Percentiles rank a stretch among this genome's conserved stretches.
Conservation (phyloP, 257 asterid species). For the Solanum lycopersicoides region DNA sequence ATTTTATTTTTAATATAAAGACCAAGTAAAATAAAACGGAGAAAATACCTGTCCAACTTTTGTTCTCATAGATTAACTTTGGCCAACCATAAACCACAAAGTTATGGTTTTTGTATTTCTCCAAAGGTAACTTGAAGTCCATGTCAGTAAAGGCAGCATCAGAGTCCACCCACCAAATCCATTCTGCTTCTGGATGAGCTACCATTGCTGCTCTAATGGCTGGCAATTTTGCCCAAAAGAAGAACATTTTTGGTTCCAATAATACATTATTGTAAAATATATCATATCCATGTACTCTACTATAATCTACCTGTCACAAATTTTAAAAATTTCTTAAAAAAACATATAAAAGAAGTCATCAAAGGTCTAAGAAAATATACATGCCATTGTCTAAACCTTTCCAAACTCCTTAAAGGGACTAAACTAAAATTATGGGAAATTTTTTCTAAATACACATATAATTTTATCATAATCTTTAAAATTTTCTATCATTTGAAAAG, state of each 20-base stretch:
- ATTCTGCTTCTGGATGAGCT: conserved; percentile 21
- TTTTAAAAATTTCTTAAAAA: background rate
- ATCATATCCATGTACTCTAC: conserved; percentile 18
- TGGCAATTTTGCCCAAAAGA: conserved; percentile 16
- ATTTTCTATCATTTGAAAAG: too few species aligned
- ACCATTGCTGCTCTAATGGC: conserved; percentile 8
- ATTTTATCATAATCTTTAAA: too few species aligned
- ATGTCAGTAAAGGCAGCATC: conserved; percentile 18
- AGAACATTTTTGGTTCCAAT: conserved; percentile 3
- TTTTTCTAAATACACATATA: too few species aligned
- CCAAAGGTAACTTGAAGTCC: conserved; percentile 8
- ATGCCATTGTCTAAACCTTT: too few species aligned
- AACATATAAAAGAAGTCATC: too few species aligned
- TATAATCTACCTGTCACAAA: conserved; percentile 3
- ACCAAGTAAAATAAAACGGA: too few species aligned
- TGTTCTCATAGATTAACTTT: conserved; percentile 2
- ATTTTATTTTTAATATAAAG: too few species aligned
- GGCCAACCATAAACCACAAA: conserved; percentile 10
- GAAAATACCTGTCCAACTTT: conserved; percentile 2
- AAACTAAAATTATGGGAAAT: too few species aligned
- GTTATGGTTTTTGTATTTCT: conserved; percentile 5
- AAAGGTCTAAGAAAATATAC: too few species aligned
- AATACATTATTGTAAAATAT: conserved; percentile 9
- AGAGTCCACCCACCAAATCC: conserved; percentile 24
- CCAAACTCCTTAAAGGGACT: too few species aligned